These are phyloP conservation scores for Parafenestella ontariensis DNA, from an alignment of 2,329 filamentous ascomycete species.

Conservation along the genomic window DNA sequence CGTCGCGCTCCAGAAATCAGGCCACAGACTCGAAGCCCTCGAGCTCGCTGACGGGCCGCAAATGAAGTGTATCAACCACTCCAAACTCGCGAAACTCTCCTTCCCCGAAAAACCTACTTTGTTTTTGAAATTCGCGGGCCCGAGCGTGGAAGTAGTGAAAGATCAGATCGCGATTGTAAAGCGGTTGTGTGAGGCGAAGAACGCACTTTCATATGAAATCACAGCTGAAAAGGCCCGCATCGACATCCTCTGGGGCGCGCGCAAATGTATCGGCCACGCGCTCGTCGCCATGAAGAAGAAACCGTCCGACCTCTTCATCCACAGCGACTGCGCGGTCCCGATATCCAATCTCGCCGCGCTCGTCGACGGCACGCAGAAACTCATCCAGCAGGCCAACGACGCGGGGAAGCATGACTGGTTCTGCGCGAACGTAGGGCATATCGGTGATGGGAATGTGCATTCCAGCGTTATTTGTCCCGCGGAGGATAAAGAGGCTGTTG, in stretches of 20 bases:
- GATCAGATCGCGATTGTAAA: conserved; percentile 75
- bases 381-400: conserved; percentile 56
- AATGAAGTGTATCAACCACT: conserved; percentile 73
- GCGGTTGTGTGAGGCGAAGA: conserved; percentile 61
- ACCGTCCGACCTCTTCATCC: conserved; percentile 69
- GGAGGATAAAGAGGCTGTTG: conserved; percentile 30
- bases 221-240: conserved; percentile 67
- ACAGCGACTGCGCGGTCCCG: conserved; percentile 80
- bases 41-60: conserved; percentile 89
- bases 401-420: conserved; percentile 26
- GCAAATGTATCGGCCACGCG: conserved; percentile 76
- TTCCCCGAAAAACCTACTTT: conserved; percentile 74
- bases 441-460: conserved; percentile 66
- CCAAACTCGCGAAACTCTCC: conserved; percentile 60
- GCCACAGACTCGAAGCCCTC: conserved; percentile 84
- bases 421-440: conserved; percentile 69
- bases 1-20: conserved; percentile 74
- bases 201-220: conserved; percentile 70
- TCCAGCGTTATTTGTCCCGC: conserved; percentile 38
- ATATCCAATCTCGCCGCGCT: conserved; percentile 74
- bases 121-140: conserved; percentile 77
- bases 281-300: conserved; percentile 69
- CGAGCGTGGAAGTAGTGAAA: conserved; percentile 65
- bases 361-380: conserved; percentile 74
- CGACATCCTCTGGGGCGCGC: conserved; percentile 72